Evolutionary conservation across 192 early-diverging fungal genomes (phyloP), one percentile per base, ranked within the genome.

Genomic region (Spizellomyces sp.): DNA sequence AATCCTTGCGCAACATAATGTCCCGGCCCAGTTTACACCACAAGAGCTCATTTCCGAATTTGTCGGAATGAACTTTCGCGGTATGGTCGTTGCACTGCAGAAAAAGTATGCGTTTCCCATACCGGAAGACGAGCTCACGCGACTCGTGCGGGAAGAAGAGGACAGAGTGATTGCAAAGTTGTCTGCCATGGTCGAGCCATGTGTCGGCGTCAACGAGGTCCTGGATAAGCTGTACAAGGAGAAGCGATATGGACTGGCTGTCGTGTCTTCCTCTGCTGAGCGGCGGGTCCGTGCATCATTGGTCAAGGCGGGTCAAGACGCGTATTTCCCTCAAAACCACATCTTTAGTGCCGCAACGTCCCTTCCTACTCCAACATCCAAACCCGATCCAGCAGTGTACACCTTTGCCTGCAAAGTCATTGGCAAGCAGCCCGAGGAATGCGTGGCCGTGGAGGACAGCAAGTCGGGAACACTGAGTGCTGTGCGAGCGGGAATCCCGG

Each of bases 21-120:
- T 67, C 15, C 6, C 14, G 4, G n/a, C 8, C 9, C 66, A 56
- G 43, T 67, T 67, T 54, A 48, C 66, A 10, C 66, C 66, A 15
- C 10, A 67, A 5, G 9, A 10, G 47, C 47, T 56, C 36, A 67
- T 67, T 17, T 21, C 47, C 15, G 44, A 48, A 6, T 67, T 67
- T 43, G 66, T 67, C 21, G 66, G 66, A 14, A 67, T 67, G 66
- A 67, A 67, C 52, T 67, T 67, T 41, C 47, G 66, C 19, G 66
- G 66, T 5, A 67, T 67, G 52, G 17, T 67, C 66, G 44, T 67
- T n/a, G 36, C 47, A 22, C 66, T 67, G n/a, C 52, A 19, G 6
- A 15, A 67, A 17, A 22, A 56, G n/a, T 42, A 67, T 56, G 17
- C 5, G 5, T 67, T 67, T 41, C 21, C 59, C 42, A 19, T 61